A percentile compares a stretch with the other conserved stretches of the same genome.
Conservation (phyloP, 2,329 filamentous ascomycete species). For the Neopestalotiopsis rosae region DNA sequence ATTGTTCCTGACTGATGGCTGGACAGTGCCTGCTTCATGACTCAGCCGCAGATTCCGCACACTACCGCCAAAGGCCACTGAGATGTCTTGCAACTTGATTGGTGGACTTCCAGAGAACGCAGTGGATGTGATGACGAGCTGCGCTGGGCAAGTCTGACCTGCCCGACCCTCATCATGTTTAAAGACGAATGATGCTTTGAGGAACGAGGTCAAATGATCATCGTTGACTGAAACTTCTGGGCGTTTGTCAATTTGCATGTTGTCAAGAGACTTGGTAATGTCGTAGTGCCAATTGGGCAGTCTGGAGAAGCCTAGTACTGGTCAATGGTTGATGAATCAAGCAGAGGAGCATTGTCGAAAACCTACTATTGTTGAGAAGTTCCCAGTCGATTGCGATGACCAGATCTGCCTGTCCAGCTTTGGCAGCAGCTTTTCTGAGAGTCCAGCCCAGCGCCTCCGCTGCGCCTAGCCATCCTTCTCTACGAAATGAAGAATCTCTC, state of each 20-base stretch:
- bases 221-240: conserved; percentile 58
- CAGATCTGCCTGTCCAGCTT: conserved; percentile 57
- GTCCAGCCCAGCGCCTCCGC: conserved; percentile 66
- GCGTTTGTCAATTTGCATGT: conserved; percentile 46
- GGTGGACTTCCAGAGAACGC: conserved; percentile 58
- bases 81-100: conserved; percentile 56
- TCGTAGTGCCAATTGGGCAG: conserved; percentile 67
- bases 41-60: conserved; percentile 60
- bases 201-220: conserved; percentile 56
- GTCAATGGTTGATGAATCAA: not conserved
- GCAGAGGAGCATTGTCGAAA: not conserved
- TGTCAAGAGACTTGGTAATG: conserved; percentile 61
- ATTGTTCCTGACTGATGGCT: conserved; percentile 15
- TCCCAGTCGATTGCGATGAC: conserved; percentile 71
- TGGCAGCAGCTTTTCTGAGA: conserved; percentile 61
- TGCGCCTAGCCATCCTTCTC: conserved; percentile 64
- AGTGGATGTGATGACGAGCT: conserved; percentile 62
- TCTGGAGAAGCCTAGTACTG: conserved; percentile 54
- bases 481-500: conserved; percentile 60
- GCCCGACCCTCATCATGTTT: conserved; percentile 63
- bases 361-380: conserved; percentile 62
- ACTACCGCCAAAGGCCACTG: conserved; percentile 61
- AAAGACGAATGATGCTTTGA: conserved; percentile 63
- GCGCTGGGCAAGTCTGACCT: conserved; percentile 62
- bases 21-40: conserved; percentile 36